Evolutionary conservation across 1,284 basidiomycete genomes (phyloP), one percentile per base, ranked within the genome.

Genomic region (Microbotryomycetes sp.): DNA sequence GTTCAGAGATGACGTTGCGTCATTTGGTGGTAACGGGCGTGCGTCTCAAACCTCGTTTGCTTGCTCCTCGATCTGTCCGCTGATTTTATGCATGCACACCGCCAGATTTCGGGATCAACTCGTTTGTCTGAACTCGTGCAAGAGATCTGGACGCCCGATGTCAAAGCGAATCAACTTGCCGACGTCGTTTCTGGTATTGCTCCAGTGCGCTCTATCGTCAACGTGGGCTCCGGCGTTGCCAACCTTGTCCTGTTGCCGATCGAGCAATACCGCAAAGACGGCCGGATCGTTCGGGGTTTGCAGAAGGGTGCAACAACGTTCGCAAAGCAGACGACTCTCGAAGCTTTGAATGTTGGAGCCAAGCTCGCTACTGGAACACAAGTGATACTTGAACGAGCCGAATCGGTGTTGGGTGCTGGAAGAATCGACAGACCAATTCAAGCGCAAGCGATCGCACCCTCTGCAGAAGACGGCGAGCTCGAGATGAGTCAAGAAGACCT

Each of bases 141-240:
- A 72, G 94, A 97, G 73, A 81, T 97, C 32, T 99, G 96, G 96
- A 97, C 94, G 1, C 96, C 94, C 2, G 96, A 99, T 75, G 93
- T 99, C 59, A 97, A 97, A 76, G 92, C 94, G 2, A 97, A 96
- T 28, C 96, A 98, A 73, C 82, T 99, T 6, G 90, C 91, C 4
- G 94, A 98, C 70, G 90, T 98, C 51, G 88, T 99, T 50, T 92
- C 92, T n/a, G 94, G 94, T 3, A 89, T 98, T 1, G 84, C 92
- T 3, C 94, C 96, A 0, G 91, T 99, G 67, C 86, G 92, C 26
- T 96, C 91, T 0, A 83, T 92, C 63, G 93, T 98, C 69, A 97
- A 97, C 68, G 91, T 97, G 49, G 94, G 96, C 14, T 90, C 91
- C 23, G 94, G 94, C 14, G 85, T 98, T 6, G 94, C 94, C 1